These are phyloP conservation scores for Paramyrothecium sp. DNA, from an alignment of 2,329 filamentous ascomycete species.

Conservation along the genomic window DNA sequence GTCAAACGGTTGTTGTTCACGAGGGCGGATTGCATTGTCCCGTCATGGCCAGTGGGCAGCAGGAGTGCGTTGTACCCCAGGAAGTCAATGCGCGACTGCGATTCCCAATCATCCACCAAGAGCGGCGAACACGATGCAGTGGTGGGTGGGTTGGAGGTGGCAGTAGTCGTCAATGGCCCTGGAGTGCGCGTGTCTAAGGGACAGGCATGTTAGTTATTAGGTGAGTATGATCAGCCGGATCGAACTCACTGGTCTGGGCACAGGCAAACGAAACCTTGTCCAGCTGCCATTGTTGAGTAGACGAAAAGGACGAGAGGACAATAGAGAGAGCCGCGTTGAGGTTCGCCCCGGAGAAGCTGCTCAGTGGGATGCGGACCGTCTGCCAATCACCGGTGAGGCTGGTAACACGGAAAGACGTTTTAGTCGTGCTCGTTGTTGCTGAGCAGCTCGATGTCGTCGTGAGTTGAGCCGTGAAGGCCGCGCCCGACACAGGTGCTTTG, in stretches of 20 bases:
- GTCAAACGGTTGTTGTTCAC: conserved; percentile 51
- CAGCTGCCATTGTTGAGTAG: conserved; percentile 37
- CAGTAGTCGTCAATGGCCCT: conserved; percentile 3
- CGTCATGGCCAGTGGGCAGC: conserved; percentile 55
- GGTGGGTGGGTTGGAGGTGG: background rate
- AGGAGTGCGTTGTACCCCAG: conserved; percentile 59
- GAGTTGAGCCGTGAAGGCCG: conserved; percentile 33
- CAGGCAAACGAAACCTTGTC: conserved; percentile 47
- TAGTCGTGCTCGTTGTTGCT: conserved; percentile 33
- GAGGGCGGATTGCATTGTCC: conserved; percentile 52
- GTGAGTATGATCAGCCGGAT: background rate
- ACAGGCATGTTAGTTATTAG: conserved; percentile 1
- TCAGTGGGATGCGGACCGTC: conserved; percentile 49
- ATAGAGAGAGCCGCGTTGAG: conserved; percentile 44
- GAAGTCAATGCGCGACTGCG: conserved; percentile 61
- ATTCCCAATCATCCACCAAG: conserved; percentile 59
- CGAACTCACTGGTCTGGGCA: conserved; percentile 15
- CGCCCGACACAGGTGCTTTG: conserved; percentile 17
- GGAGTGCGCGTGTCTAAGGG: conserved; percentile 5
- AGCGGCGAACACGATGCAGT: conserved; percentile 35
- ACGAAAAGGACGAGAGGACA: conserved; percentile 37
- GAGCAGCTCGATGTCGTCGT: conserved; percentile 37
- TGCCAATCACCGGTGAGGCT: conserved; percentile 48
- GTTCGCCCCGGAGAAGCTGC: conserved; percentile 47
- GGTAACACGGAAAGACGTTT: conserved; percentile 40